These are phyloP conservation scores for Diplogelasinospora grovesii DNA, from an alignment of 495 filamentous ascomycete genomes.

Conservation along the genomic window DNA sequence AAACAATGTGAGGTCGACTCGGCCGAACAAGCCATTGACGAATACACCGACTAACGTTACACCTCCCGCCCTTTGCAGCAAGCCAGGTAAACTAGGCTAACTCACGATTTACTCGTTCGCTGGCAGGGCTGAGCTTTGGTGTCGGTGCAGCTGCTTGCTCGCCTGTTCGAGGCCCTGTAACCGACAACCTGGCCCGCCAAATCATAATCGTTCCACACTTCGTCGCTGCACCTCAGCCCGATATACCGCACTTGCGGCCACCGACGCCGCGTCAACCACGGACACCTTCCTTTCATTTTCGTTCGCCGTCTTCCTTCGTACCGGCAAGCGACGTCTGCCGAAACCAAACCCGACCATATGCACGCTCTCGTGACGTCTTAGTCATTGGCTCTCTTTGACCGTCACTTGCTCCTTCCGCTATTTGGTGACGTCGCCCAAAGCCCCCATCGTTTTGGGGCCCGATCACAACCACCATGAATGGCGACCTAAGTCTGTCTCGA, in stretches of 20 bases:
- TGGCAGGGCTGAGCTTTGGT: no score
- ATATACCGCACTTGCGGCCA: conserved; percentile 4
- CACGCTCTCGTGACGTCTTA: conserved; percentile 1
- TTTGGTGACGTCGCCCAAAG: conserved; percentile 12
- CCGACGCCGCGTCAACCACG: neutral
- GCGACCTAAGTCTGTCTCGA: conserved; percentile 87
- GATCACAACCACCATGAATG: conserved; percentile 57
- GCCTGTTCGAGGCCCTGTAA: neutral
- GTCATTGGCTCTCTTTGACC: conserved; percentile 1
- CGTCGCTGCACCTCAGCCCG: conserved; percentile 1
- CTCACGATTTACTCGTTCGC: no score
- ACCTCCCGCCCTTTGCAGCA: no score
- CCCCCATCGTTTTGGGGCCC: neutral
- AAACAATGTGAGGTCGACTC: no score
- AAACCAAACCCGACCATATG: conserved; percentile 4
- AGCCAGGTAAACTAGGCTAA: no score
- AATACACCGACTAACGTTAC: no score
- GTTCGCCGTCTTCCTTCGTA: conserved; percentile 8
- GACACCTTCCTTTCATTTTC: neutral
- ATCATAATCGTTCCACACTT: no score
- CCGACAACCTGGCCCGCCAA: conserved; percentile 1
- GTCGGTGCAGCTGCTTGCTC: no score
- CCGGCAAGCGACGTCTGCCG: neutral
- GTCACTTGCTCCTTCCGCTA: neutral
- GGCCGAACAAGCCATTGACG: no score